Evolutionary conservation across 108 stramenopile genomes (phyloP).

Genomic region (Skeletonema costatum): DNA sequence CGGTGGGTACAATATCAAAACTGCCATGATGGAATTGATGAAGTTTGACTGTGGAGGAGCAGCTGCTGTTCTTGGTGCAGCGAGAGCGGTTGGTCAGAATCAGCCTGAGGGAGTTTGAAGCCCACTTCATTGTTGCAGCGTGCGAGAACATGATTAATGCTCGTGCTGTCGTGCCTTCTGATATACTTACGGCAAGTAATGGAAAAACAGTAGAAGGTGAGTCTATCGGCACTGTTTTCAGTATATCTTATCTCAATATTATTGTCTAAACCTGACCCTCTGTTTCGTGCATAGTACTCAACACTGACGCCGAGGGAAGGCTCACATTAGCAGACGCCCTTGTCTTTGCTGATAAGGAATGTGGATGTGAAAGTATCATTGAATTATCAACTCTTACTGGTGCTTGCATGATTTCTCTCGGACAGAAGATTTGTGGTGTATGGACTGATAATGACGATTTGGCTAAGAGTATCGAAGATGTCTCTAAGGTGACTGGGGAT

Average conservation of each 20-base stretch:
- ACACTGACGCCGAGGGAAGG: slow-evolving; percentile 98
- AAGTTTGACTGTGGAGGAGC: slow-evolving; percentile 99
- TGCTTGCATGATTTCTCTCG: slow-evolving; percentile 88
- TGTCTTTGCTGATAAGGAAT: slow-evolving; percentile 94
- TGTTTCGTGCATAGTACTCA: slow-evolving; percentile 67
- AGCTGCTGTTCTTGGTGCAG: slow-evolving; percentile 85
- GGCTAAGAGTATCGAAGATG: slow-evolving; percentile 78
- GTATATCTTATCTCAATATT: neutral
- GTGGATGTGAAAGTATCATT: slow-evolving; percentile 91
- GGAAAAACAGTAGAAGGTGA: slow-evolving; percentile 92
- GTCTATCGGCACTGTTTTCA: neutral
- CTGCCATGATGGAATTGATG: slow-evolving; percentile 98
- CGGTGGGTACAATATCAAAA: slow-evolving; percentile 99
- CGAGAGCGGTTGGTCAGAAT: slow-evolving; percentile 69
- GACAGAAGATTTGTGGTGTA: slow-evolving; percentile 74
- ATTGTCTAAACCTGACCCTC: neutral
- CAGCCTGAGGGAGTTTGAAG: slow-evolving; percentile 86
- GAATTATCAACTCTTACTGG: slow-evolving; percentile 94
- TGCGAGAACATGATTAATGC: slow-evolving; percentile 97
- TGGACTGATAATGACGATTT: slow-evolving; percentile 90
- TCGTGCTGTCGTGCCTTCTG: slow-evolving; percentile 89
- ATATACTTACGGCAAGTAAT: slow-evolving; percentile 96
- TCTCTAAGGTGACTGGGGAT: slow-evolving; percentile 85
- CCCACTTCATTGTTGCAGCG: slow-evolving; percentile 91
- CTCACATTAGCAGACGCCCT: slow-evolving; percentile 97